Percentiles rank a stretch among this genome's conserved stretches.
Conservation (phyloP, 2,329 filamentous ascomycete species). For the Huntiella omanensis region DNA sequence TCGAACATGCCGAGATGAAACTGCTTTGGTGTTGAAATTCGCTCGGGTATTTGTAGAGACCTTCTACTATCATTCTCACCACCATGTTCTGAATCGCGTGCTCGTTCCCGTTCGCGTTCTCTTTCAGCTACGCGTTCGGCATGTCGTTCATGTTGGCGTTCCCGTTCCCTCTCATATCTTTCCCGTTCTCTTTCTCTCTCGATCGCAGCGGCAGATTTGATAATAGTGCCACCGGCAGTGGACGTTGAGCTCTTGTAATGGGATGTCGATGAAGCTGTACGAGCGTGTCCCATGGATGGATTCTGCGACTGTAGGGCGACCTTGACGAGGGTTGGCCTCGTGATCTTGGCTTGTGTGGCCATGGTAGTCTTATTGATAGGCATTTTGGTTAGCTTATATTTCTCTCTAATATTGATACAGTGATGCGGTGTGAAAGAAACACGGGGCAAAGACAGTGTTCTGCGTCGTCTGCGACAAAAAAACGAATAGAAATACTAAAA, state of each 20-base stretch:
- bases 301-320: constrained; percentile 65
- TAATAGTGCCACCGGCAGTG: constrained; percentile 7
- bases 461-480: background rate
- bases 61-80: constrained; percentile 37
- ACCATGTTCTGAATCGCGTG: constrained; percentile 27
- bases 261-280: constrained; percentile 1
- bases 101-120: constrained; percentile 1
- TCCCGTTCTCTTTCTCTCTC: constrained; percentile 8
- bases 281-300: constrained; percentile 28
- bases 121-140: background rate
- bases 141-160: background rate
- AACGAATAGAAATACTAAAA: too few relatives aligned
- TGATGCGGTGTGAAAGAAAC: background rate
- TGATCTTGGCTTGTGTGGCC: constrained; percentile 10
- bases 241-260: constrained; percentile 5
- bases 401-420: background rate
- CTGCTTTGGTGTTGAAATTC: constrained; percentile 38
- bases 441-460: background rate
- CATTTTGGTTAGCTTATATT: constrained; percentile 2
- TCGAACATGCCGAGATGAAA: constrained; percentile 92
- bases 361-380: constrained; percentile 5
- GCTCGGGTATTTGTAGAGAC: constrained; percentile 33
- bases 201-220: constrained; percentile 1
- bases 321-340: constrained; percentile 64
- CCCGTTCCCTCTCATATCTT: constrained; percentile 3